A percentile compares a stretch with the other conserved stretches of the same genome.
Evolutionary conservation across 2,329 filamentous ascomycete genomes (phyloP).

Genomic region (Cercospora janseana): DNA sequence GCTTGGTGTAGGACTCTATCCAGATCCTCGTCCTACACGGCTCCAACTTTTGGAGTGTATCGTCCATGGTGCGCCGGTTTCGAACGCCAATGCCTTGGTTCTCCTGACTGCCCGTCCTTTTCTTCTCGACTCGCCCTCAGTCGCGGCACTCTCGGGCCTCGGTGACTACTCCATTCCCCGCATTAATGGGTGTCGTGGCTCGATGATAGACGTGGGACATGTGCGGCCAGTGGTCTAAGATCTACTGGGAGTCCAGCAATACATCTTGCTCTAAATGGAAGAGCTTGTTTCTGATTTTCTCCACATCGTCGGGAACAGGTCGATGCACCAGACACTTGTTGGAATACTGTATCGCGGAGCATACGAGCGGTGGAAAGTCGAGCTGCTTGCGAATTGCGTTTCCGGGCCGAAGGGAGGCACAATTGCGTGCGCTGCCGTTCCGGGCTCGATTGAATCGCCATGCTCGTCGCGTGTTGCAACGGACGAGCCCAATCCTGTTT

Average conservation of each 20-base stretch:
- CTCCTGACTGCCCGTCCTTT: neutral
- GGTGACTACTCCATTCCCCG: conserved; percentile 21
- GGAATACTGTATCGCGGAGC: conserved; percentile 24
- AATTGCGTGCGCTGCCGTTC: neutral
- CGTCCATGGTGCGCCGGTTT: conserved; percentile 16
- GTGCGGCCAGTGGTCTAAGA: conserved; percentile 30
- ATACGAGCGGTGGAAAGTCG: conserved; percentile 25
- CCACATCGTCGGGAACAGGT: conserved; percentile 26
- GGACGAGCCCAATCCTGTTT: conserved; percentile 7
- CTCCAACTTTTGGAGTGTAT: conserved; percentile 15
- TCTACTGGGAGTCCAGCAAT: conserved; percentile 29
- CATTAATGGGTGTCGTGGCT: conserved; percentile 11
- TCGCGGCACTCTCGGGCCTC: conserved; percentile 30
- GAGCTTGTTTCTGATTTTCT: conserved; percentile 27
- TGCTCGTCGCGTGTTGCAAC: neutral
- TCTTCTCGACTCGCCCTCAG: conserved; percentile 16
- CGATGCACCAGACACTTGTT: conserved; percentile 29
- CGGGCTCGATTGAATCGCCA: neutral
- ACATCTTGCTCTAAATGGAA: conserved; percentile 25
- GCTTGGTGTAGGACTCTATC: conserved; percentile 26
- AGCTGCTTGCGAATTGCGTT: conserved; percentile 15
- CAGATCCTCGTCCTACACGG: conserved; percentile 24
- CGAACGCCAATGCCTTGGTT: conserved; percentile 11
- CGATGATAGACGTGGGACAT: conserved; percentile 28
- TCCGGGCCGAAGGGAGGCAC: conserved; percentile 11